Percentiles rank a stretch among this genome's conserved stretches.
Evolutionary conservation across 2,329 filamentous ascomycete species (phyloP).

Genomic region (Kalaharituber pfeilii): DNA sequence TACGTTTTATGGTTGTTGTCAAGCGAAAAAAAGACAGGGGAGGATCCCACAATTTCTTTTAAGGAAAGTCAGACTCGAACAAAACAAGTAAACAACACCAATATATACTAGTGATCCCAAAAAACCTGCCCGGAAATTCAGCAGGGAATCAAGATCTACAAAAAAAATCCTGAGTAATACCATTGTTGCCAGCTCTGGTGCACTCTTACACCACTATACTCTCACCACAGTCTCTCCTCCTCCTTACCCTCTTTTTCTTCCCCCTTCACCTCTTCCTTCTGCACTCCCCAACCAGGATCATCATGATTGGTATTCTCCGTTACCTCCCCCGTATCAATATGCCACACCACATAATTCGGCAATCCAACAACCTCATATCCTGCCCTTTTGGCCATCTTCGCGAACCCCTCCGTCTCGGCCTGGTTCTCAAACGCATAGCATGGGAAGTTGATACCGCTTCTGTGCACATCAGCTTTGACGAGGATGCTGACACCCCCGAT

Average conservation of each 20-base stretch:
- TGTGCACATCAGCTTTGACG: slow-evolving; percentile 93
- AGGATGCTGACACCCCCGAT: slow-evolving; percentile 95
- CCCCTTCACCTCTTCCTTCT: background rate
- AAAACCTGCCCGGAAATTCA: too few species aligned
- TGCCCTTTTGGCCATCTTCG: slow-evolving; percentile 93
- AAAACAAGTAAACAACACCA: too few species aligned
- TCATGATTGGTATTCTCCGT: slow-evolving; percentile 43
- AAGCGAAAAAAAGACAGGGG: too few species aligned
- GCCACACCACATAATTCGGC: slow-evolving; percentile 97
- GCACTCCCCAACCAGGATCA: too few species aligned
- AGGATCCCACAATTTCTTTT: too few species aligned
- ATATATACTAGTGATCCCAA: too few species aligned
- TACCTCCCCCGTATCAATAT: slow-evolving; percentile 93
- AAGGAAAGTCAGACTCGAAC: too few species aligned
- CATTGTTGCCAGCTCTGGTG: too few species aligned
- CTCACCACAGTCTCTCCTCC: background rate
- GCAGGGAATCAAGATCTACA: too few species aligned
- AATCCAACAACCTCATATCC: slow-evolving; percentile 84
- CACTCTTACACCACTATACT: too few species aligned
- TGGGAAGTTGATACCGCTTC: slow-evolving; percentile 94
- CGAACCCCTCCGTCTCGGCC: slow-evolving; percentile 95
- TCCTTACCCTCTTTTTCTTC: background rate
- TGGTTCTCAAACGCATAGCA: slow-evolving; percentile 96
- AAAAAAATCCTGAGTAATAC: too few species aligned
- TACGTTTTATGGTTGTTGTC: too few species aligned